Evolutionary conservation across 768 basidiomycete species (phyloP), one percentile per base, ranked within the genome.

Genomic region (Phylloporus arenicola): DNA sequence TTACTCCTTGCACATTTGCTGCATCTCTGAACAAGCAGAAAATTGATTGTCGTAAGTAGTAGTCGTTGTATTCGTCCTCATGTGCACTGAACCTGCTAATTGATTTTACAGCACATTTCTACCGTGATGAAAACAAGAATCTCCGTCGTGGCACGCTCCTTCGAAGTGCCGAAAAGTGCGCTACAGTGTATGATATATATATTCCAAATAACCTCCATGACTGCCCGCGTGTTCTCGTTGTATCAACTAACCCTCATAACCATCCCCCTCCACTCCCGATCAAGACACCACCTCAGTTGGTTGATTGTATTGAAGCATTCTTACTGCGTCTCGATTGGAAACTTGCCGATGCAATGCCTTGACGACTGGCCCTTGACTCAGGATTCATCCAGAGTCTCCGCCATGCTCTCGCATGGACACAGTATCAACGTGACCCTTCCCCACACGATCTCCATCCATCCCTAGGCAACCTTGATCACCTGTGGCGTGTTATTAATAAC

Each of bases 1-100:
- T 56, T 11, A 34, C 31, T 6, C 57, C 58, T 0, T 67, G 63
- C 16, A 20, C 20, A 6, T 60, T 58, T 16, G 30, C 41, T 24
- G 56, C 58, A 1, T 51, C 57, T 1, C 54, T 56, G 3, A 49
- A 40, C 1, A 53, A 53, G 13, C 57, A 60, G n/a, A 59, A 61
- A 31, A 5, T 53, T 4, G 8, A 49, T 4, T 64, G 63, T 38
- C 48, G 46, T 63, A 35, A 38, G 57, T 57, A 38, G 24, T 24
- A 24, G 3, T 24, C 3, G 3, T 24, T 6, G n/a, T n/a, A n/a
- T n/a, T n/a, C n/a, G n/a, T n/a, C n/a, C n/a, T n/a, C n/a, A n/a
- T n/a, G n/a, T n/a, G 6, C 24, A 24, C 24, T 24, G 24, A 24
- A 3, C 6, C 20, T 38, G 42, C 27, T 3, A n/a, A n/a, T n/a